These are phyloP conservation scores for Bryum argenteum DNA, from an alignment of 225 moss, liverwort and hornwort genomes.

Conservation along the genomic window DNA sequence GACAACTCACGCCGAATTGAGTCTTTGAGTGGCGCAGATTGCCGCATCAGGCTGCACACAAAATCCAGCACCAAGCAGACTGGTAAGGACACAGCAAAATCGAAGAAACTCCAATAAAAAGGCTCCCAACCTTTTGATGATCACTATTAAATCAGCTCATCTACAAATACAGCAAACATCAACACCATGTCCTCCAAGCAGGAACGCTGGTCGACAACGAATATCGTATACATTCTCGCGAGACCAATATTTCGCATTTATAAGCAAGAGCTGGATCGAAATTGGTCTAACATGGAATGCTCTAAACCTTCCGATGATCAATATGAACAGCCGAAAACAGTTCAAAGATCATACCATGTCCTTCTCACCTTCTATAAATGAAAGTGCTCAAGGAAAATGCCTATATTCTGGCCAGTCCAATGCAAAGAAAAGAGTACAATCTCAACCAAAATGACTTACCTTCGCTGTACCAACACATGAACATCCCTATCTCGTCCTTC, in stretches of 20 bases:
- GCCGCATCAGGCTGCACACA: slow-evolving; percentile 59
- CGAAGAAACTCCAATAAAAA: neutral
- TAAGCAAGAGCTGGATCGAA: too few relatives aligned
- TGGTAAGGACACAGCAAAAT: slow-evolving; percentile 5
- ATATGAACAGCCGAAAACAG: too few relatives aligned
- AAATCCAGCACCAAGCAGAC: slow-evolving; percentile 6
- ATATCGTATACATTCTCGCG: neutral
- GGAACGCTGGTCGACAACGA: neutral
- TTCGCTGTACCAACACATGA: slow-evolving; percentile 61
- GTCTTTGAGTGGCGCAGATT: slow-evolving; percentile 56
- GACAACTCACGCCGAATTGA: slow-evolving; percentile 55
- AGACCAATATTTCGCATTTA: neutral
- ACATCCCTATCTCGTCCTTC: slow-evolving; percentile 65
- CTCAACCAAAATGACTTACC: slow-evolving; percentile 36
- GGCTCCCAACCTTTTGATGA: neutral
- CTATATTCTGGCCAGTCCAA: slow-evolving; percentile 6
- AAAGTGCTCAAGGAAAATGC: too few relatives aligned
- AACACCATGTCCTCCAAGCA: slow-evolving; percentile 5
- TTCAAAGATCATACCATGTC: too few relatives aligned
- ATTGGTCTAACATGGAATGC: too few relatives aligned
- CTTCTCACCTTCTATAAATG: too few relatives aligned
- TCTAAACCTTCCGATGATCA: too few relatives aligned
- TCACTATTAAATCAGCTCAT: slow-evolving; percentile 14
- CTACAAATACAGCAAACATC: neutral
- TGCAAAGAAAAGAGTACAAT: neutral